Evolutionary conservation across 2,329 filamentous ascomycete species (phyloP).

Genomic region (Penicillium sp.): DNA sequence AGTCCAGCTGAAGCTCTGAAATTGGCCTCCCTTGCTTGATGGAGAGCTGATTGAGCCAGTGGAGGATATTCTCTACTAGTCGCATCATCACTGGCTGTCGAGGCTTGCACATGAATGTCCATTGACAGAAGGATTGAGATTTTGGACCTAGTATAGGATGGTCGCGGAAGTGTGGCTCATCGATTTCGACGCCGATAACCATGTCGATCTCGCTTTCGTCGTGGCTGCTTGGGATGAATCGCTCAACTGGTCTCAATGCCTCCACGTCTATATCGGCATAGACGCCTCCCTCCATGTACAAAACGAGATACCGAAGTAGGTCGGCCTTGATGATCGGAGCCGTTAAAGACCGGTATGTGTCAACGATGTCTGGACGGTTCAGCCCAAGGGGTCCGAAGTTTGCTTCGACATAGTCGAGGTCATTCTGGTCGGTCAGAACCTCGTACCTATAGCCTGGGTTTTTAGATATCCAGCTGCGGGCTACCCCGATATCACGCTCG

Average conservation of each 20-base stretch:
- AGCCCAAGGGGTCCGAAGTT: conserved; percentile 58
- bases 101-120: conserved; percentile 65
- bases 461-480: conserved; percentile 57
- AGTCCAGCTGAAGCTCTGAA: conserved; percentile 56
- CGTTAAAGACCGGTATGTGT: conserved; percentile 52
- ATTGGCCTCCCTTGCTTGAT: conserved; percentile 52
- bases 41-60: conserved; percentile 55
- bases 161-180: conserved; percentile 55
- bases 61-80: conserved; percentile 60
- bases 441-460: conserved; percentile 61
- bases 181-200: conserved; percentile 63
- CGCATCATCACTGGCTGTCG: conserved; percentile 58
- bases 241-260: conserved; percentile 45
- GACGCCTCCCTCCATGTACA: conserved; percentile 57
- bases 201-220: conserved; percentile 58
- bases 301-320: conserved; percentile 57
- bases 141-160: conserved; percentile 61
- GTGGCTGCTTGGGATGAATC: conserved; percentile 57
- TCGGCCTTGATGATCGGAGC: conserved; percentile 61
- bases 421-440: conserved; percentile 61
- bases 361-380: conserved; percentile 58
- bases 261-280: conserved; percentile 56
- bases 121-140: conserved; percentile 63
- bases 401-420: conserved; percentile 58
- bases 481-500: conserved; percentile 51